phyloP scores from a whole-genome alignment of 331 rosid genomes.

The Telfairia occidentalis region DNA sequence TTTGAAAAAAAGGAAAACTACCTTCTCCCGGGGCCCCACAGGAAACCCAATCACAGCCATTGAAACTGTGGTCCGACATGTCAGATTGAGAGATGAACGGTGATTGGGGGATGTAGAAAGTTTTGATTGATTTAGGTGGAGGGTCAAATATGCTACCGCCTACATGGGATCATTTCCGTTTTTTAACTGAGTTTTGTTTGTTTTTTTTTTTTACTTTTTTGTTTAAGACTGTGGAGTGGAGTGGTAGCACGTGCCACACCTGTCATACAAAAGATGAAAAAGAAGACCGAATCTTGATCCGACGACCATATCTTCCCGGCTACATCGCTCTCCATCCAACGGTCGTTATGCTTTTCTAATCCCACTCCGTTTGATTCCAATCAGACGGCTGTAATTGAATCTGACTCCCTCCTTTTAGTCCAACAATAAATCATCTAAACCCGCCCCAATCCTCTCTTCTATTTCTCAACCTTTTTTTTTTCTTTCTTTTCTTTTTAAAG shows the following conservation, averaged over 20 bases:
- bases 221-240: not conserved
- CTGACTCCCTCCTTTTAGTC: constrained; percentile 12
- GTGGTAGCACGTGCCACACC: constrained; percentile 16
- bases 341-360: not conserved
- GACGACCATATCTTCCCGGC: constrained; percentile 33
- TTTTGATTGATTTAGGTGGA: not conserved
- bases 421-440: not conserved
- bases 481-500: not conserved
- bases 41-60: not conserved
- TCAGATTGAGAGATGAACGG: not conserved
- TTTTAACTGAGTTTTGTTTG: not conserved
- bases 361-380: constrained; percentile 8
- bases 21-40: not conserved
- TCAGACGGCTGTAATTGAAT: constrained; percentile 25
- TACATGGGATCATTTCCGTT: not conserved
- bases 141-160: not conserved
- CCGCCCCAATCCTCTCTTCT: not conserved
- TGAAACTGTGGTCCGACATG: not conserved
- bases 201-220: not conserved
- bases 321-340: constrained; percentile 25
- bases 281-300: constrained; percentile 27
- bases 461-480: not conserved
- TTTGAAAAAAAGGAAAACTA: not conserved
- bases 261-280: constrained; percentile 9
- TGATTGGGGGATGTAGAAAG: not conserved